Percentiles rank a stretch among this genome's conserved stretches.
Evolutionary conservation across 2,329 filamentous ascomycete genomes (phyloP).

Genomic region (Aspergillus transmontanensis): DNA sequence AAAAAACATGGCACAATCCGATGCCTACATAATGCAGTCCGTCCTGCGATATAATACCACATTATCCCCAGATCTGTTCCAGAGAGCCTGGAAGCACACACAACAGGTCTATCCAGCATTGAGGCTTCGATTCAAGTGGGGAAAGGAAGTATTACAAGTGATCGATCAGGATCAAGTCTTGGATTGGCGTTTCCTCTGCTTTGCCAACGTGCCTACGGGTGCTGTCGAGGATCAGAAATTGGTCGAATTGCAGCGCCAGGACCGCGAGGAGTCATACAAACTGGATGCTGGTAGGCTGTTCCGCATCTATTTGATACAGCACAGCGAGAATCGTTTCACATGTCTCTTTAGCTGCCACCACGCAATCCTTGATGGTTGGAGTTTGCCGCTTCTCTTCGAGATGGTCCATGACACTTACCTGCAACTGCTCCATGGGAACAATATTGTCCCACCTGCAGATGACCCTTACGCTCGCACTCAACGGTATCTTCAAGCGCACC

Average conservation of each 20-base stretch:
- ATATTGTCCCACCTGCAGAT: neutral
- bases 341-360: neutral
- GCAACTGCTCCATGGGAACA: neutral
- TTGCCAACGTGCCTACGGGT: neutral
- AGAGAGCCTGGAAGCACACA: neutral
- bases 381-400: neutral
- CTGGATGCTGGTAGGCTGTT: neutral
- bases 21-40: neutral
- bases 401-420: neutral
- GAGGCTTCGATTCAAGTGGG: neutral
- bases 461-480: neutral
- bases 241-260: neutral
- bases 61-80: neutral
- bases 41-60: neutral
- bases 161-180: neutral
- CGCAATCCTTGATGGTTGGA: neutral
- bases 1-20: neutral
- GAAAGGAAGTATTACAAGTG: neutral
- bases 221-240: neutral
- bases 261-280: neutral
- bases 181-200: neutral
- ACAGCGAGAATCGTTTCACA: neutral
- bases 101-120: neutral
- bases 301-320: neutral
- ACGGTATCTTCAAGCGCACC: neutral